phyloP scores from a whole-genome alignment of 805 yeast species.

The Henningerozyma blattae region DNA sequence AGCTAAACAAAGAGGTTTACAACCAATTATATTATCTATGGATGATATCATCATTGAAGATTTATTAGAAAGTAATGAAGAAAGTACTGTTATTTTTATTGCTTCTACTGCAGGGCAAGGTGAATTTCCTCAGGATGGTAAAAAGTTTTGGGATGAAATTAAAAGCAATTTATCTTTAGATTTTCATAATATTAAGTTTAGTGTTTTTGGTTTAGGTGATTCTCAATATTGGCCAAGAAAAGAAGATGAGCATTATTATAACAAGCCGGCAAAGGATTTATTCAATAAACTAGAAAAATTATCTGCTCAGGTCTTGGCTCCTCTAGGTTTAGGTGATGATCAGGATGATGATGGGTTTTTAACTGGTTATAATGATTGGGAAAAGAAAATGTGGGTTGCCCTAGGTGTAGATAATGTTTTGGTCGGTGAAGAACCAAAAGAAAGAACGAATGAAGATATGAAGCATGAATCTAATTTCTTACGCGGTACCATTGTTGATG shows the following conservation, averaged over 20 bases:
- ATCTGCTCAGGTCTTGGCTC: constrained; percentile 64
- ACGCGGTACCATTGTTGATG: constrained; percentile 89
- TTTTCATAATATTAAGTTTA: constrained; percentile 48
- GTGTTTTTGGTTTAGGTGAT: constrained; percentile 89
- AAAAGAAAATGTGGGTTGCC: constrained; percentile 72
- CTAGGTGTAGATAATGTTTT: constrained; percentile 75
- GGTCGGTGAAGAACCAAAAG: constrained; percentile 84
- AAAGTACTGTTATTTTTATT: constrained; percentile 54
- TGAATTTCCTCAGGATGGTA: constrained; percentile 73
- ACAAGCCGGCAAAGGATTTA: constrained; percentile 78
- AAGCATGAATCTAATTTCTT: constrained; percentile 75
- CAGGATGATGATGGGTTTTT: constrained; percentile 94
- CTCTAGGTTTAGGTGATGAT: constrained; percentile 87
- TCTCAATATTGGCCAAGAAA: constrained; percentile 95
- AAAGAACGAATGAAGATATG: constrained; percentile 91
- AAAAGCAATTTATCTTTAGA: constrained; percentile 54
- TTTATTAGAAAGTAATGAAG: constrained; percentile 45
- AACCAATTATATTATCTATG: constrained; percentile 42
- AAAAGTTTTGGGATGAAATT: constrained; percentile 63
- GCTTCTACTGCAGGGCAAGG: constrained; percentile 97
- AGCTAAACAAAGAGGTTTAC: constrained; percentile 62
- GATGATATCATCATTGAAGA: constrained; percentile 66
- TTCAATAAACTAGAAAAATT: constrained; percentile 49
- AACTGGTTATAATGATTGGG: constrained; percentile 88
- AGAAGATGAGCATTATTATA: constrained; percentile 87